phyloP scores from a whole-genome alignment of 305 asterid species.

The Fraxinus greggii region DNA sequence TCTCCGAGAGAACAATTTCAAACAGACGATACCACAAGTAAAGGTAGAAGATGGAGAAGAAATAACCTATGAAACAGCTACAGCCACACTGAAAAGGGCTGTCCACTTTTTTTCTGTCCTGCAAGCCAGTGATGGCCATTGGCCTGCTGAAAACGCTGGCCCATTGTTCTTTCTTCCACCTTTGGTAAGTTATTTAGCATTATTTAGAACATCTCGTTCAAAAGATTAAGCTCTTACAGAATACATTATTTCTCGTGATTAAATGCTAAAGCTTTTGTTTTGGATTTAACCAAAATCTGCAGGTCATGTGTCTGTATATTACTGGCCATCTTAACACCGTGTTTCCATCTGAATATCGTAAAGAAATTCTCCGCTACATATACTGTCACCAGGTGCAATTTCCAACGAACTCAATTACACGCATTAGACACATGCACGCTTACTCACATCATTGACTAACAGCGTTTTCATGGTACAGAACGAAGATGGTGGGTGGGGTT shows the following conservation, averaged over 20 bases:
- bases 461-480: conserved; percentile 37
- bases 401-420: not conserved
- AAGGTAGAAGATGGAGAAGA: conserved; percentile 73
- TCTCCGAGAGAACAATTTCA: conserved; percentile 65
- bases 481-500: conserved; percentile 93
- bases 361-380: conserved; percentile 77
- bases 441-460: not conserved
- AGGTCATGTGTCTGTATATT: conserved; percentile 77
- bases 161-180: conserved; percentile 93
- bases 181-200: conserved; percentile 39
- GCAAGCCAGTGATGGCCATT: conserved; percentile 89
- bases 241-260: not conserved
- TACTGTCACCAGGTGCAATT: conserved; percentile 79
- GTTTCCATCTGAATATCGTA: conserved; percentile 66
- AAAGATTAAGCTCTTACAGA: not conserved
- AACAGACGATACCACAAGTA: conserved; percentile 63
- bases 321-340: conserved; percentile 80
- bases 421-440: not conserved
- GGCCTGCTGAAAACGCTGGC: conserved; percentile 95
- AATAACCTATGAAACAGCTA: conserved; percentile 55
- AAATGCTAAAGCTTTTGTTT: not conserved
- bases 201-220: not conserved
- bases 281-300: not conserved
- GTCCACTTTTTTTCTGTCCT: conserved; percentile 73
- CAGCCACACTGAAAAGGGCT: conserved; percentile 61